A percentile compares a stretch with the other conserved stretches of the same genome.
These are phyloP conservation scores for Dioszegia aurantiaca DNA, from an alignment of 768 basidiomycete genomes.

Conservation along the genomic window DNA sequence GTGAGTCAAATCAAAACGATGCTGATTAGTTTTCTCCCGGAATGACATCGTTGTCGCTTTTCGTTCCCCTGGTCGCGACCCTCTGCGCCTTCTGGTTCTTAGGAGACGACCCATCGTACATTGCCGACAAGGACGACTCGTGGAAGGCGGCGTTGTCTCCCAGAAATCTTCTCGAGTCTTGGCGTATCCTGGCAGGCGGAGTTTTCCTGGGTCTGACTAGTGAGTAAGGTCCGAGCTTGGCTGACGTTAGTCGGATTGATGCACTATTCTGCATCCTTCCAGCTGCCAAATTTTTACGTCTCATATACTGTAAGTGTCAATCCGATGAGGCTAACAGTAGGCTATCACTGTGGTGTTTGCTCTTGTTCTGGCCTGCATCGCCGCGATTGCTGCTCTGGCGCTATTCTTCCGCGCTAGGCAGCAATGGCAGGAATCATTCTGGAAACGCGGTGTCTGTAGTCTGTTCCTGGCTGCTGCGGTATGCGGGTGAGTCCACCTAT, in stretches of 20 bases:
- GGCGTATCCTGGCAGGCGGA: constrained; percentile 45
- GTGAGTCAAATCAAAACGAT: constrained; percentile 24
- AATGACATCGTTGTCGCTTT: constrained; percentile 51
- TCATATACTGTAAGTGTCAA: constrained; percentile 31
- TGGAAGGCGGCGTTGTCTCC: constrained; percentile 10
- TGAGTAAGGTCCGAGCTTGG: constrained; percentile 19
- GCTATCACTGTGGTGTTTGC: constrained; percentile 50
- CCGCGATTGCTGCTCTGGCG: constrained; percentile 49
- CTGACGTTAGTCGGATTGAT: constrained; percentile 45
- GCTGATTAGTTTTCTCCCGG: constrained; percentile 46
- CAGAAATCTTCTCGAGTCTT: constrained; percentile 13
- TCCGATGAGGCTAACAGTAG: constrained; percentile 1
- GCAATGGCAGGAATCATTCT: constrained; percentile 52
- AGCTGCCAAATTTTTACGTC: constrained; percentile 38
- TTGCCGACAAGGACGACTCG: constrained; percentile 15
- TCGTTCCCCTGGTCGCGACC: constrained; percentile 50
- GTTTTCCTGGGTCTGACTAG: constrained; percentile 49
- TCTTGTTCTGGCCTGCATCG: constrained; percentile 49
- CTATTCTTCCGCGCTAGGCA: constrained; percentile 51
- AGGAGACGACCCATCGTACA: constrained; percentile 45
- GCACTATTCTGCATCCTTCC: constrained; percentile 53
- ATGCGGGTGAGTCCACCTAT: neutral
- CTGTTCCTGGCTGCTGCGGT: constrained; percentile 49
- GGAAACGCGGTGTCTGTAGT: constrained; percentile 44
- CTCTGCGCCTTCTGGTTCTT: constrained; percentile 49